These are phyloP conservation scores for Daucus carota DNA, from an alignment of 129 eudicot genomes.

Conservation along the genomic window DNA sequence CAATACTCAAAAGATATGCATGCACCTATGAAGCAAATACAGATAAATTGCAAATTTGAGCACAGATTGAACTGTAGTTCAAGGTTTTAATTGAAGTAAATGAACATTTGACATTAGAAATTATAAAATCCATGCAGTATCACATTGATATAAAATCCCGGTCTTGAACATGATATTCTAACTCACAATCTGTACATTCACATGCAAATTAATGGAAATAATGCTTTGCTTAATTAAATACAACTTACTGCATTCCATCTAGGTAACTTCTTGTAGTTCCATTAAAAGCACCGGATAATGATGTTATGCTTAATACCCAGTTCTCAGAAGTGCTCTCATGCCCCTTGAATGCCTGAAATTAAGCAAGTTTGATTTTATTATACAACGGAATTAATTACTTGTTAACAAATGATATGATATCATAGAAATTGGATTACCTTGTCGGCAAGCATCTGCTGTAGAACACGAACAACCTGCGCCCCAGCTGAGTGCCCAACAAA, in stretches of 20 bases:
- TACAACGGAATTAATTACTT: background rate
- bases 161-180: background rate
- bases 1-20: background rate
- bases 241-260: conserved; percentile 95
- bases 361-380: background rate
- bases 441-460: conserved; percentile 96
- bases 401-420: background rate
- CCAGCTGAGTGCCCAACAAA: conserved; percentile 99
- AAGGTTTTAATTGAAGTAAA: background rate
- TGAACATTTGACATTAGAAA: background rate
- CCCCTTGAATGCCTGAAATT: conserved; percentile 71
- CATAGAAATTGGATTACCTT: conserved; percentile 40
- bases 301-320: conserved; percentile 83
- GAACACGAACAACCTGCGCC: conserved; percentile 74
- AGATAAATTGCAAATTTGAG: background rate
- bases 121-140: background rate
- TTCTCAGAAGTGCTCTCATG: conserved; percentile 64
- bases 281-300: conserved; percentile 91
- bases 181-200: background rate
- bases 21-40: background rate
- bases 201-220: background rate
- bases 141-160: background rate
- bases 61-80: background rate
- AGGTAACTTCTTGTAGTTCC: conserved; percentile 89
- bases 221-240: background rate